Base-by-base conservation (phyloP, 164 flowering plant genomes). In the Nelumbo lutea region DNA sequence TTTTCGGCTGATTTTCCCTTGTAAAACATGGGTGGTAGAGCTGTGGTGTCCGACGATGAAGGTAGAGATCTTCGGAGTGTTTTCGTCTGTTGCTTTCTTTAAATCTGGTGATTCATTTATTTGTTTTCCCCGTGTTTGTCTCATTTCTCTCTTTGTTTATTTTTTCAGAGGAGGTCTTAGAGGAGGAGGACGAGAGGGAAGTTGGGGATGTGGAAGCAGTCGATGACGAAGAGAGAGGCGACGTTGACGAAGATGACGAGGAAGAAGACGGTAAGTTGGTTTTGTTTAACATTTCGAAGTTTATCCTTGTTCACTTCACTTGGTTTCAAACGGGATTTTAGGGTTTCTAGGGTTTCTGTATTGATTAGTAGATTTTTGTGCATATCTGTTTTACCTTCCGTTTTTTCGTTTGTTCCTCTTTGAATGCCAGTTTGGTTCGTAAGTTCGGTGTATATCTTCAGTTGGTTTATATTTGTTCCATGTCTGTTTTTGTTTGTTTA, bases 181-280 rank as follows among this genome's bases (percentile, higher is more conserved):
- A 72, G 42, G 87, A 77, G 51, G 90, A 83, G 45, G 84, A 82
- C 8, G 88, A 80, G 51, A 70, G 81, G 53, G 87, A 85, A 44
- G 75, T 69, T 63, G 71, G 70, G 65, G 82, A 71, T 2, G 79
- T 63, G 6, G 87, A 84, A 0, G 82, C 70, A 2, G 86, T 72
- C 2, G 80, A 50, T 2, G 76, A 60, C 47, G 79, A 68, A 10
- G 81, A 62, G 1, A 74, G 79, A 3, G 78, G 66, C 9, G 79
- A 73, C 13, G 86, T 77, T 13, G 88, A 78, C n/a, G 81, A 82
- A 3, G 88, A 87, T 0, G 91, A 88, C 2, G 97, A 86, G 8
- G 91, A 82, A 9, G 88, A 86, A 2, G 87, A 77, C 15, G 82
- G 76, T 75, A 72, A 50, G 61, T 2, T 15, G 42, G 68, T 69